Conservation (phyloP, 192 early-diverging fungal genomes). For the Mortierella antarctica region DNA sequence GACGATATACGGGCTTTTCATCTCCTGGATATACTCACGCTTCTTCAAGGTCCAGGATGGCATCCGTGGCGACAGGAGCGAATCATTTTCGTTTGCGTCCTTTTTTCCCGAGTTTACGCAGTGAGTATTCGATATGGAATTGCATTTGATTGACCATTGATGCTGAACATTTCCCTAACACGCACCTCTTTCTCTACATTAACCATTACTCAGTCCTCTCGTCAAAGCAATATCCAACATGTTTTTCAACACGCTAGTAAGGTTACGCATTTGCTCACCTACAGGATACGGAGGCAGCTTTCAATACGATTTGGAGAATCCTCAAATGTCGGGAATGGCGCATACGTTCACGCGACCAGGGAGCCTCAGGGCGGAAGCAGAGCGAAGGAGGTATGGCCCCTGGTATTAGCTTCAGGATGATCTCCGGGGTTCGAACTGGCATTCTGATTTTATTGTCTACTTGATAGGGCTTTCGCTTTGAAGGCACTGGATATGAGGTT, state of each 20-base stretch:
- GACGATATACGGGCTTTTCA: slow-evolving; percentile 77
- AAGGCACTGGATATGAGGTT: slow-evolving; percentile 71
- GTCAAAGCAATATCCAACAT: slow-evolving; percentile 73
- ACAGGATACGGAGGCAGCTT: slow-evolving; percentile 41
- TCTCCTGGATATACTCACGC: slow-evolving; percentile 85
- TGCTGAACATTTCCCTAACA: too few relatives aligned
- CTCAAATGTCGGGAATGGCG: slow-evolving; percentile 39
- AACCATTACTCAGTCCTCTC: slow-evolving; percentile 55
- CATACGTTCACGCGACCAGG: slow-evolving; percentile 59
- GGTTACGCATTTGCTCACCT: slow-evolving; percentile 66
- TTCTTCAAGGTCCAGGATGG: slow-evolving; percentile 87
- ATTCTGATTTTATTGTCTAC: background rate
- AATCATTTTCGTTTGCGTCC: slow-evolving; percentile 89
- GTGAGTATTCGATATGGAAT: slow-evolving; percentile 54
- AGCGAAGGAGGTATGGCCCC: slow-evolving; percentile 67
- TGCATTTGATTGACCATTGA: background rate
- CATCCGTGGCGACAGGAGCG: slow-evolving; percentile 86
- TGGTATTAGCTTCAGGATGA: background rate
- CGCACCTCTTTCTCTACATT: slow-evolving; percentile 6
- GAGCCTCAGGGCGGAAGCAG: slow-evolving; percentile 70
- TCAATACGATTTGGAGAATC: slow-evolving; percentile 57
- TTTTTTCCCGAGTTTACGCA: slow-evolving; percentile 90
- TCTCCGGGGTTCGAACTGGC: background rate
- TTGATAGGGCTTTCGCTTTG: slow-evolving; percentile 68
- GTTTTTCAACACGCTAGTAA: slow-evolving; percentile 68